Evolutionary conservation across 176 grass and related monocot genomes (phyloP), one percentile per base, ranked within the genome.

Genomic region (Microstegium vimineum): DNA sequence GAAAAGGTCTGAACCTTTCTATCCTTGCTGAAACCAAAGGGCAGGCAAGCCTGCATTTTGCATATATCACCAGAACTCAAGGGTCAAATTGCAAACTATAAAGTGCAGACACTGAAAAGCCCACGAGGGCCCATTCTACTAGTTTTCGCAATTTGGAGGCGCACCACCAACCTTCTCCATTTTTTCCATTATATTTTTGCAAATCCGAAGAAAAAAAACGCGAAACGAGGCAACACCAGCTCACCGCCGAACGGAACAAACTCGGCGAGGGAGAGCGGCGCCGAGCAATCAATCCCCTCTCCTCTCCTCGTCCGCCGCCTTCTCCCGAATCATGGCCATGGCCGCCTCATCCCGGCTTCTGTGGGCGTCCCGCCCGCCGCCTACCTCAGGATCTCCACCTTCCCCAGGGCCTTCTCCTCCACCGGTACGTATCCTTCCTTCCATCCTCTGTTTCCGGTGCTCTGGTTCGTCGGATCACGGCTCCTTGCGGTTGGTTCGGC

Each of bases 361-460:
- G 23, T 99, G 93, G 97, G 93, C 97, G n/a, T 99, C 97, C 79
- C 84, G 89, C 54, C 91, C 65, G 93, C 97, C 60, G 88, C 93
- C 32, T 99, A 92, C 87, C 91, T 99, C 52, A 87, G 88, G 87
- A 95, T 99, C 87, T 99, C 93, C 69, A 78, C 82, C 80, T 90
- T 96, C 77, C 81, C 87, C 22, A 91, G 97, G 76, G 87, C 83
- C 40, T 99, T 99, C 87, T 93, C n/a, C n/a, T n/a, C 97, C 72
- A 94, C 91, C 5, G 97, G 97, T 99, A 82, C 8, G n/a, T 64
- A 34, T n/a, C 32, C 57, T 43, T 12, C 37, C 7, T 34, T 17
- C 25, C 77, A 66, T 51, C 51, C 68, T 73, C 37, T 26, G 60
- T 51, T 20, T 40, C 68, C 32, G 1, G 6, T 37, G 69, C 62